Evolutionary conservation across 2,329 filamentous ascomycete species (phyloP).

Genomic region (Bisporella sp.): DNA sequence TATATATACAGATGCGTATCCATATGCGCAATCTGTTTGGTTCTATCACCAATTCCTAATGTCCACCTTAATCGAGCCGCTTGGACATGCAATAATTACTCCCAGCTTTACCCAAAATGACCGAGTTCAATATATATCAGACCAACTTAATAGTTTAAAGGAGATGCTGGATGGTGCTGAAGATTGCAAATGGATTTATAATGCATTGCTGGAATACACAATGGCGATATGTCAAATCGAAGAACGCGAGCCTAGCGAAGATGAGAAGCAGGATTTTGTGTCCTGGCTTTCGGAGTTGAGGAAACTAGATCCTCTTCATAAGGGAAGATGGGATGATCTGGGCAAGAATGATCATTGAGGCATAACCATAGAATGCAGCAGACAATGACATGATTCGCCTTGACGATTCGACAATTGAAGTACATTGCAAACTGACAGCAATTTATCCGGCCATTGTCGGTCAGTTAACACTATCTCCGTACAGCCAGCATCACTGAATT

Average conservation of each 20-base stretch:
- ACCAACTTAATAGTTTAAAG: constrained; percentile 68
- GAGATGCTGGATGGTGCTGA: constrained; percentile 57
- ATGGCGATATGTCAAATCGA: constrained; percentile 49
- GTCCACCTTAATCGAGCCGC: constrained; percentile 52
- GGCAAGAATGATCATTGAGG: neutral
- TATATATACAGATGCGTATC: constrained; percentile 63
- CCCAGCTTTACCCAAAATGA: constrained; percentile 55
- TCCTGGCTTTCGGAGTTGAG: constrained; percentile 25
- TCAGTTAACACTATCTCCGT: too few species aligned
- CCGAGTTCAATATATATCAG: constrained; percentile 56
- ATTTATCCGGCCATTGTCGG: too few species aligned
- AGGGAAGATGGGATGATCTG: constrained; percentile 27
- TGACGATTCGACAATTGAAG: too few species aligned
- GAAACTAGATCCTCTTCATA: constrained; percentile 26
- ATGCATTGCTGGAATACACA: constrained; percentile 73
- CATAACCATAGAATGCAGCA: neutral
- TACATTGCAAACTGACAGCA: too few species aligned
- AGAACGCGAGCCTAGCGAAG: constrained; percentile 31
- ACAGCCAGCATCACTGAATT: too few species aligned
- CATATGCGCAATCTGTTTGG: constrained; percentile 93
- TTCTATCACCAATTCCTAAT: constrained; percentile 92
- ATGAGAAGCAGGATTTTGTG: constrained; percentile 31
- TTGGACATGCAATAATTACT: constrained; percentile 50
- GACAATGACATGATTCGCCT: too few species aligned
- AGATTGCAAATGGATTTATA: constrained; percentile 84